Evolutionary conservation across 2,329 filamentous ascomycete species (phyloP).

Genomic region (Peltaster fructicola): DNA sequence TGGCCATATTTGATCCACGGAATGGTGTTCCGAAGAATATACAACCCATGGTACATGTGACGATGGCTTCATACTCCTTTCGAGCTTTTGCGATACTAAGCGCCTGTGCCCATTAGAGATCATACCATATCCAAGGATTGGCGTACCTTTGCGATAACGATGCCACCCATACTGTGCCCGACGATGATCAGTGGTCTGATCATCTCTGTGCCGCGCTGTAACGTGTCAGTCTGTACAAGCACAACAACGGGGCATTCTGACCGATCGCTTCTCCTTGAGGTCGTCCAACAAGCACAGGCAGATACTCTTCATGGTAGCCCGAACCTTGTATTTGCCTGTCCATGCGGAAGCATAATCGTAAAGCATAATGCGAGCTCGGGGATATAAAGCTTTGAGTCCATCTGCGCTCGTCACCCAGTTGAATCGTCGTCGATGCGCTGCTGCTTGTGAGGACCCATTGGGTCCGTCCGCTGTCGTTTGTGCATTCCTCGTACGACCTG

Average conservation of each 20-base stretch:
- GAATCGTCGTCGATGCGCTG: too few species aligned
- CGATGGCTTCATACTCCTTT: slow-evolving; percentile 2
- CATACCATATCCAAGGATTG: background rate
- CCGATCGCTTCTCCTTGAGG: slow-evolving; percentile 3
- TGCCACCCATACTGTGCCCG: too few species aligned
- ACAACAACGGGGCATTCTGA: too few species aligned
- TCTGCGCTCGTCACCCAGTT: too few species aligned
- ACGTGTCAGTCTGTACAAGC: too few species aligned
- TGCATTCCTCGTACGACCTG: too few species aligned
- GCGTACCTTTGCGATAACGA: too few species aligned
- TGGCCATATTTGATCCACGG: slow-evolving; percentile 2
- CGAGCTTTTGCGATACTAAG: slow-evolving; percentile 2
- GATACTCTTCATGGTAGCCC: slow-evolving; percentile 2
- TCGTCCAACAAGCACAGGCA: slow-evolving; percentile 3
- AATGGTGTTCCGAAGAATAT: slow-evolving; percentile 4
- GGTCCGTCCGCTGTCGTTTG: too few species aligned
- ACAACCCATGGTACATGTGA: slow-evolving; percentile 4
- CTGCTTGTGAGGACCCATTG: too few species aligned
- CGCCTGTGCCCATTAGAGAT: background rate
- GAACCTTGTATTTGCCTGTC: too few species aligned
- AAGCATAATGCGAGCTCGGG: slow-evolving; percentile 2
- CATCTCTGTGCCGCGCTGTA: too few species aligned
- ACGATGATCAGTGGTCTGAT: too few species aligned
- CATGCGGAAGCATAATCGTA: slow-evolving; percentile 4
- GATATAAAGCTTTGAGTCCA: slow-evolving; percentile 1